phyloP scores from a whole-genome alignment of 192 early-diverging fungal species.

The Rhizophagus clarus region DNA sequence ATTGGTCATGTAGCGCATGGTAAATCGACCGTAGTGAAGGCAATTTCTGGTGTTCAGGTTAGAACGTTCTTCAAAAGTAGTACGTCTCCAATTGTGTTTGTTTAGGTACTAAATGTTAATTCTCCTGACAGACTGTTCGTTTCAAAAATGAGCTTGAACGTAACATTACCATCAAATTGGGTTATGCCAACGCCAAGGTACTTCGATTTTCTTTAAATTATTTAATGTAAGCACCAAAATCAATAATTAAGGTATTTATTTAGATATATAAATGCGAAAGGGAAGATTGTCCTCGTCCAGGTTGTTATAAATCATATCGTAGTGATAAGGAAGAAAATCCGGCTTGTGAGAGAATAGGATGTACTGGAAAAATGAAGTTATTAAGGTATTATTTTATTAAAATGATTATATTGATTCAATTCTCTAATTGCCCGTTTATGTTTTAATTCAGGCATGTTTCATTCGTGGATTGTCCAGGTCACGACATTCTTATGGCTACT shows the following conservation, averaged over 20 bases:
- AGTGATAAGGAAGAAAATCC: conserved; percentile 85
- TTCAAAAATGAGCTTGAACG: conserved; percentile 98
- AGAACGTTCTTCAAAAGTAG: background rate
- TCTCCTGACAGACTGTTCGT: conserved; percentile 72
- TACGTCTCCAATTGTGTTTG: background rate
- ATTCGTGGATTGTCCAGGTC: conserved; percentile 99
- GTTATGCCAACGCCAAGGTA: conserved; percentile 98
- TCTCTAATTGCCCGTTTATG: background rate
- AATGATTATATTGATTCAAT: background rate
- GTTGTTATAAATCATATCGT: conserved; percentile 90
- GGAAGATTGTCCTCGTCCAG: conserved; percentile 90
- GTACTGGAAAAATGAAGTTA: conserved; percentile 84
- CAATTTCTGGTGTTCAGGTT: conserved; percentile 94
- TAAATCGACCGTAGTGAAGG: conserved; percentile 98
- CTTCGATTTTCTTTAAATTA: background rate
- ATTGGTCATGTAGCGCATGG: conserved; percentile 99
- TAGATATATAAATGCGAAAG: conserved; percentile 98
- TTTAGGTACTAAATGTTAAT: background rate
- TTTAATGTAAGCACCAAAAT: background rate
- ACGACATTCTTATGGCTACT: conserved; percentile 99
- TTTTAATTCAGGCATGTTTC: conserved; percentile 78
- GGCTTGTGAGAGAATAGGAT: conserved; percentile 85
- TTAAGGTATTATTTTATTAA: conserved; percentile 51
- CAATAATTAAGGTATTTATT: background rate
- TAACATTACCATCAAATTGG: conserved; percentile 99